These are phyloP conservation scores for Tritrichomonas foetus DNA, from an alignment of 208 protist species.

Conservation along the genomic window DNA sequence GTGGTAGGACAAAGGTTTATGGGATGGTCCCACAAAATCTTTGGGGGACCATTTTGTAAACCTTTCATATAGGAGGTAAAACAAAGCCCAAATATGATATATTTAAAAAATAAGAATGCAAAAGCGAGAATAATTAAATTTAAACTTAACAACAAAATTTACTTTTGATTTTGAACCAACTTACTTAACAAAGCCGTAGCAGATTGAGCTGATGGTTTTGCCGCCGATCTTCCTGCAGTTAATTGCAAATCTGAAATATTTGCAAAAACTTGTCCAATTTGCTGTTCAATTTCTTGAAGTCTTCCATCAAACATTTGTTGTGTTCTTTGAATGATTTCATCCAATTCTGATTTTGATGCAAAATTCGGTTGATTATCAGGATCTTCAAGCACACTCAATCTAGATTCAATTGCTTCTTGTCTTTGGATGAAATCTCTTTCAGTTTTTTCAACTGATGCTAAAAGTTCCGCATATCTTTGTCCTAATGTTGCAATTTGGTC, in stretches of 20 bases:
- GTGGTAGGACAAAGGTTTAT: no score
- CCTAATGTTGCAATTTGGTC: background rate
- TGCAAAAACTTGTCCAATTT: background rate
- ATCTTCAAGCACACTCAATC: background rate
- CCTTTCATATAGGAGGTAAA: no score
- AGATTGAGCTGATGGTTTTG: no score
- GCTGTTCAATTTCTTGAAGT: background rate
- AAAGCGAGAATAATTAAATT: no score
- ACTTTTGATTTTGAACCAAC: no score
- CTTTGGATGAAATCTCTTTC: background rate
- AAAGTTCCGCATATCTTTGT: background rate
- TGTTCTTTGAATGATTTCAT: background rate
- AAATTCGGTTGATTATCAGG: background rate
- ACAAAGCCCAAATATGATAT: no score
- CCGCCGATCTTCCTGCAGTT: background rate
- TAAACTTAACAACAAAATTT: no score
- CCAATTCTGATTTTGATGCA: background rate
- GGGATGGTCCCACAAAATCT: no score
- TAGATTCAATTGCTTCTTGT: background rate
- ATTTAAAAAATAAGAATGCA: no score
- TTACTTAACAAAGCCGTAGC: no score
- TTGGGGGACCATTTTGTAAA: no score
- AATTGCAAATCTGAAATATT: background rate
- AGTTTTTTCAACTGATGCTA: background rate
- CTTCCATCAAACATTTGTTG: constrained; percentile 24